Base-by-base conservation (phyloP, 345 rosid genomes). In the Syzygium aqueum region DNA sequence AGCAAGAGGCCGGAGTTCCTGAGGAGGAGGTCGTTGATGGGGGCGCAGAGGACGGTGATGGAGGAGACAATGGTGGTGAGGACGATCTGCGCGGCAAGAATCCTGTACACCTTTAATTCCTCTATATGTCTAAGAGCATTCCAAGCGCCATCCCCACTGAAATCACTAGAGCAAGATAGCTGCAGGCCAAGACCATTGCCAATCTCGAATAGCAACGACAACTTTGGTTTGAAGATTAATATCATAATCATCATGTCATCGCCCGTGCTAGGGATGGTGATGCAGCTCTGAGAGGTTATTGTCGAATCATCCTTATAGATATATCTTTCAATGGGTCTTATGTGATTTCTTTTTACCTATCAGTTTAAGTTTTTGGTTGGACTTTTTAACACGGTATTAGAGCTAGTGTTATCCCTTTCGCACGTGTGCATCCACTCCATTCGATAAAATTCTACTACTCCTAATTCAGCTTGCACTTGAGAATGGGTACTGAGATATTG, bases 21-120 rank as follows among this genome's bases (percentile, higher is more conserved):
- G 61, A 91, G 87, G 84, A 96, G 95, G 61, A 95, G 93, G 54
- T 91, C 90, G 87, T 92, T 95, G 87, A 97, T 89, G 6, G 99
- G 94, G 85, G 96, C 86, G 85, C 91, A 95, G 61, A 96, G 92
- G 27, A 95, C 93, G 85, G 95, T 92, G 51, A 90, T 82, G 84
- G 94, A 91, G 84, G 99, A 94, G 88, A 97, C 94, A 84, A 92
- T 54, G 85, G 98, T 96, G 88, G 99, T 96, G 84, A 97, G 93
- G 49, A 96, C 90, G 85, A 96, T 90, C 95, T 97, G 99, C 2
- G 92, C 95, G 2, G 98, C 88, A 30, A 97, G 90, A 85, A 97
- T 96, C n/a, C 96, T 96, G 87, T 96, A 95, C 86, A 95, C 98
- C 88, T 95, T 95, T 22, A 22, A 54, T 54, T 54, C 59, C 27